These are phyloP conservation scores for Chrysanthemum makinoi DNA, from an alignment of 129 eudicot species.

Conservation along the genomic window DNA sequence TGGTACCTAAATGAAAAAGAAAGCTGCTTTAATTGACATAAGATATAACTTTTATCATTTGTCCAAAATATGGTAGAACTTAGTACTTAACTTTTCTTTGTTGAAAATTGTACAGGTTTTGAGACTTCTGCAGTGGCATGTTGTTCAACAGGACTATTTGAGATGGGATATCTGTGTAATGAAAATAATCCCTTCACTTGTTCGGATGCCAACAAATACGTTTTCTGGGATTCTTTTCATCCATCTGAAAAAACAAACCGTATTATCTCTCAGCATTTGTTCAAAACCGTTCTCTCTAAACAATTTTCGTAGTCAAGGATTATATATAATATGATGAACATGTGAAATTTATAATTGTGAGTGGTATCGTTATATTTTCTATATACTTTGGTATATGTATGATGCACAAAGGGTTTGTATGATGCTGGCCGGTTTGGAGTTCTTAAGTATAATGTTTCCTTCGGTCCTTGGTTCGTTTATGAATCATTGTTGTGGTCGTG, in stretches of 20 bases:
- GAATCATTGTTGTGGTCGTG: no score
- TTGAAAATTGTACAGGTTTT: constrained; percentile 46
- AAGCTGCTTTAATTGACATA: no score
- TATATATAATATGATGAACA: not conserved
- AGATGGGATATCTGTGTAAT: constrained; percentile 77
- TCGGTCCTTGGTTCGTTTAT: no score
- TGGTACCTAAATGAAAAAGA: no score
- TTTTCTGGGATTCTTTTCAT: constrained; percentile 90
- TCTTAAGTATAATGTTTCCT: not conserved
- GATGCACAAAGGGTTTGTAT: constrained; percentile 14
- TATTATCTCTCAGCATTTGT: constrained; percentile 49
- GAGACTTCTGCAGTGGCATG: constrained; percentile 60
- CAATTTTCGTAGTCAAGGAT: not conserved
- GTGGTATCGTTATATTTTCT: not conserved
- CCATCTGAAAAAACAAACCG: constrained; percentile 60
- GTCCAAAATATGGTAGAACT: no score
- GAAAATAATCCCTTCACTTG: constrained; percentile 58
- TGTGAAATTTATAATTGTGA: not conserved
- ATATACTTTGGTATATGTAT: constrained; percentile 3
- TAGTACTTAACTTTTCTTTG: no score
- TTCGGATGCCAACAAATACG: constrained; percentile 60
- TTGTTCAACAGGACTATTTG: constrained; percentile 72
- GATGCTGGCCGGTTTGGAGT: not conserved
- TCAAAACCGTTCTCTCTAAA: constrained; percentile 34
- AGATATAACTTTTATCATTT: no score